A percentile compares a stretch with the other conserved stretches of the same genome.
These are phyloP conservation scores for Malus hybrid DNA, from an alignment of 331 rosid species.

Conservation along the genomic window DNA sequence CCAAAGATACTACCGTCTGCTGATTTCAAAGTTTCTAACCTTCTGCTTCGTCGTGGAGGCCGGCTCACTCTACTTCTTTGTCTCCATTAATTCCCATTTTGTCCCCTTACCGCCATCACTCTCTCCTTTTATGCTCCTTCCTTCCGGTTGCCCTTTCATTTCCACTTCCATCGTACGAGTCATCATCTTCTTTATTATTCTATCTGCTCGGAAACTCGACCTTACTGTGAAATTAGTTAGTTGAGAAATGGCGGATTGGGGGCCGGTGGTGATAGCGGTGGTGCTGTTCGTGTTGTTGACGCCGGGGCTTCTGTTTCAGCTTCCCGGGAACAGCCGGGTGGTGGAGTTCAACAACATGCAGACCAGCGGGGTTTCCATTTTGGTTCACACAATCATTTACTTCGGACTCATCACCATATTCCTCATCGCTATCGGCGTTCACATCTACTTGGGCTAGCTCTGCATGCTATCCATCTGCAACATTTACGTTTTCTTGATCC, in stretches of 20 bases:
- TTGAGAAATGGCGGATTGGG: slow-evolving; percentile 36
- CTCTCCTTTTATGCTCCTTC: not conserved
- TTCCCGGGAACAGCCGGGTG: slow-evolving; percentile 35
- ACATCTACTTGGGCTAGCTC: slow-evolving; percentile 9
- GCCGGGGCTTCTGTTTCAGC: slow-evolving; percentile 36
- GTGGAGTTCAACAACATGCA: slow-evolving; percentile 30
- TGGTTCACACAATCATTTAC: slow-evolving; percentile 35
- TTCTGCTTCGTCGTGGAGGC: not conserved
- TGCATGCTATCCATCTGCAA: too few species aligned
- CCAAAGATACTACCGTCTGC: not conserved
- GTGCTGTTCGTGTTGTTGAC: slow-evolving; percentile 32
- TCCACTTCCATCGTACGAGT: not conserved
- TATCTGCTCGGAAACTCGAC: too few species aligned
- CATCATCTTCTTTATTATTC: not conserved
- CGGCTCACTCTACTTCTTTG: not conserved
- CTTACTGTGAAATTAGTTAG: not conserved
- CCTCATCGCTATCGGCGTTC: slow-evolving; percentile 41
- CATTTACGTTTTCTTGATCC: too few species aligned
- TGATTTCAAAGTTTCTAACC: not conserved
- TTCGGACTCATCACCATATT: slow-evolving; percentile 32
- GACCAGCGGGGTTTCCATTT: slow-evolving; percentile 31
- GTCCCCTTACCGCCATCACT: not conserved
- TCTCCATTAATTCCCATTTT: not conserved
- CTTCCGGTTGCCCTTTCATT: not conserved
- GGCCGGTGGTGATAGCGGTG: slow-evolving; percentile 29